Evolutionary conservation across 495 filamentous ascomycete species (phyloP), one percentile per base, ranked within the genome.

Genomic region (Penicillium antarcticum): DNA sequence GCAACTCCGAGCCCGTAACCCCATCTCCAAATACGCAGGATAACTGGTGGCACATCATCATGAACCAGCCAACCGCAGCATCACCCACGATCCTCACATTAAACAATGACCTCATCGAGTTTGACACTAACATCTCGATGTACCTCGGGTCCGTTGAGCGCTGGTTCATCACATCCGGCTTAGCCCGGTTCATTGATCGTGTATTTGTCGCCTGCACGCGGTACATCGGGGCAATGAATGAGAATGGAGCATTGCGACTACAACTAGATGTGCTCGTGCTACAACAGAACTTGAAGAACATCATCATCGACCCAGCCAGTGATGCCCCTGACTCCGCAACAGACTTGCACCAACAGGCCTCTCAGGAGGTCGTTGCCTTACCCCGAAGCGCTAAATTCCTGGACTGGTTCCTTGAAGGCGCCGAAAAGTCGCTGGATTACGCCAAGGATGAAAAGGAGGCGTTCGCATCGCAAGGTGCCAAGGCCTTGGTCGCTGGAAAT

Each of bases 261-360:
- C 86, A 89, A 58, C 80, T 97, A 24, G 95, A 97, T 61, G 89
- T 97, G 39, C 76, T 95, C 8, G 94, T 98, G 40, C 72, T 98
- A 24, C 92, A 96, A 62, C 95, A 97, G 58, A 96, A 96, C 56
- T 79, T 98, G 45, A 95, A 92, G 69, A 94, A 94, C 46, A 86
- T 98, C 51, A 90, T 75, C 43, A 60, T 72, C 12, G 63, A 70
- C 32, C 62, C 69, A 5, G 47, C 47, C 13, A 47, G 50, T 4
- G 52, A 64, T 11, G 16, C 52, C 4, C 19, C 52, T 4, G 19
- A 50, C 2, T 29, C 14, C 0, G 13, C 47, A 19, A 55, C 52
- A 19, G 29, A 42, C 12, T 26, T 49, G 4, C 47, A 41, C 1
- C 40, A 51, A 8, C 14, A 57, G 50, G 18, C 39, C 2, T 40